Base-by-base conservation (phyloP, 2,329 filamentous ascomycete species). In the Monilinia fructicola region DNA sequence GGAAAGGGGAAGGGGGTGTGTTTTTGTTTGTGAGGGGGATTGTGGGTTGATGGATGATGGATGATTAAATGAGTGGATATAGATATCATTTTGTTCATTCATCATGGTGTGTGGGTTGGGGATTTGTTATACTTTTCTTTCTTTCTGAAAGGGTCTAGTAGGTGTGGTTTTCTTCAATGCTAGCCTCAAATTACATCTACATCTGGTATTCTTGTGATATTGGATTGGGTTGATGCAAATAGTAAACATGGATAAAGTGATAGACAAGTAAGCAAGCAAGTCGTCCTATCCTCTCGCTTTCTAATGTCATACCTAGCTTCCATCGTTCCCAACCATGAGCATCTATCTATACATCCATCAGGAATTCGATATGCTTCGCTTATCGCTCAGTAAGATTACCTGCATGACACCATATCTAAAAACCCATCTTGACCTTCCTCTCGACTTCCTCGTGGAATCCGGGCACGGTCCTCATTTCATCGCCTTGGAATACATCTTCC, bases 391-490 rank as follows among this genome's bases (percentile, higher is more conserved):
- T 7, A 35, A 35, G 4, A 7, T 35, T 35, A 35, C 5, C 5
- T 35, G 5, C 9, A 35, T 35, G 9, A 35, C 12, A 26, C 58
- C 23, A 26, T 0, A 23, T 56, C 67, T 72, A 74, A 66, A 64
- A 52, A 11, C 71, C 67, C 87, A 97, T 96, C 84, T 88, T 90
- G 79, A 96, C 82, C 84, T 92, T 92, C 79, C 87, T 86, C 87
- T 97, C 94, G 87, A 97, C 93, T 86, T 98, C 94, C 67, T 92
- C 89, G 74, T 97, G 93, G 79, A 97, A 88, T 64, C 89, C 87
- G 31, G 89, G 86, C 53, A 87, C 81, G 69, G 86, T 84, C 74
- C 88, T 85, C 77, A 87, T 84, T 79, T 94, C 92, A 73, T 91
- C 89, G 68, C 92, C 92, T 26, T 85, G 87, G 77, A 90, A 98